Conservation (phyloP, 2,329 filamentous ascomycete genomes). For the Magnaporthales sp. region DNA sequence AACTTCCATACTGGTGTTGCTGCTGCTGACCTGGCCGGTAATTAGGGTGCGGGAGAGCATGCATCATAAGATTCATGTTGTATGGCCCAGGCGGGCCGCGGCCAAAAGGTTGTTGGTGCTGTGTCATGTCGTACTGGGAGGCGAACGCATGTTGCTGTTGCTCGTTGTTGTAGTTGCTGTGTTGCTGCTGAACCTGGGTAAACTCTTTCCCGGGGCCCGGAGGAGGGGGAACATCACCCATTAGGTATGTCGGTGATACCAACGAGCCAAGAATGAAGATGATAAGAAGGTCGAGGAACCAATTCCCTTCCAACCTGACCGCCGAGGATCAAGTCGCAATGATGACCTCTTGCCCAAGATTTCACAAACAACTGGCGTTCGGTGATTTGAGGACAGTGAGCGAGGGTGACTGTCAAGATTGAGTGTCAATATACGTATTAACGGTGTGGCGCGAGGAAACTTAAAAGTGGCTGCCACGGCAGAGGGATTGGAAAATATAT, state of each 20-base stretch:
- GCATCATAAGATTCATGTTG: slow-evolving; percentile 37
- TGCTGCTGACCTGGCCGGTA: slow-evolving; percentile 29
- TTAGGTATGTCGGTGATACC: background rate
- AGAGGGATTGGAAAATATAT: background rate
- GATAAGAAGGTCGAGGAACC: background rate
- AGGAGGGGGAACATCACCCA: background rate
- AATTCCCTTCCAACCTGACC: background rate
- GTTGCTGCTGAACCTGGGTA: background rate
- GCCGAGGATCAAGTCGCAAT: background rate
- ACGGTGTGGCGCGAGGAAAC: background rate
- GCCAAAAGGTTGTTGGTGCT: background rate
- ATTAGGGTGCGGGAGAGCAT: slow-evolving; percentile 30
- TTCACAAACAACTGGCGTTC: background rate
- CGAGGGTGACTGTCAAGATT: background rate
- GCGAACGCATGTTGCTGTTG: slow-evolving; percentile 5
- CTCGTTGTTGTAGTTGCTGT: background rate
- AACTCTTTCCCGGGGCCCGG: background rate
- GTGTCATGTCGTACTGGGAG: slow-evolving; percentile 4
- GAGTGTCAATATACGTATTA: background rate
- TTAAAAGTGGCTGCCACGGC: background rate
- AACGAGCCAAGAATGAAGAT: background rate
- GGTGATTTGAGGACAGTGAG: background rate
- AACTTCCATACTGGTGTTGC: slow-evolving; percentile 22
- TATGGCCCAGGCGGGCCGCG: slow-evolving; percentile 18
- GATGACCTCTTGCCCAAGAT: background rate